A percentile compares a stretch with the other conserved stretches of the same genome.
Conservation (phyloP, 2,329 filamentous ascomycete genomes). For the Domatiomyces globalis region DNA sequence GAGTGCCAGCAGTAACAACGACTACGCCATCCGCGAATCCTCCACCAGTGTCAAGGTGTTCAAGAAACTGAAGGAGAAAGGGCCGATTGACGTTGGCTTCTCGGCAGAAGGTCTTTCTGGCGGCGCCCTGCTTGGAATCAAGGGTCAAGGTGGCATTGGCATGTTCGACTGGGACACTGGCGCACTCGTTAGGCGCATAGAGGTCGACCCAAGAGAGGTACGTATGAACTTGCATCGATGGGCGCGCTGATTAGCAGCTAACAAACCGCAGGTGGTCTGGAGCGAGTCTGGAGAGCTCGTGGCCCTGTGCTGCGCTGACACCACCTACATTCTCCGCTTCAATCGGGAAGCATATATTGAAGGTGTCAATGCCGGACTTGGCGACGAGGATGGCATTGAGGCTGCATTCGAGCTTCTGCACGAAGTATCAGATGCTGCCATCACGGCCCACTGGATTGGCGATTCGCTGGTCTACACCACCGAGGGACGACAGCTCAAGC, state of each 20-base stretch:
- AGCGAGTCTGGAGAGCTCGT: slow-evolving; percentile 92
- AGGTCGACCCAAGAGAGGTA: slow-evolving; percentile 53
- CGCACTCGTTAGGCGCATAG: slow-evolving; percentile 77
- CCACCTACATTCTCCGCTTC: slow-evolving; percentile 85
- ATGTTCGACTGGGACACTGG: slow-evolving; percentile 95
- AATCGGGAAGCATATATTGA: slow-evolving; percentile 78
- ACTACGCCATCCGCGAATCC: slow-evolving; percentile 94
- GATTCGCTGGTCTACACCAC: slow-evolving; percentile 99
- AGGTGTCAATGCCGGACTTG: slow-evolving; percentile 64
- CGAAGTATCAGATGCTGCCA: slow-evolving; percentile 83
- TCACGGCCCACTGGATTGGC: slow-evolving; percentile 93
- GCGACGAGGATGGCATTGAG: slow-evolving; percentile 86
- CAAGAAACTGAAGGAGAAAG: slow-evolving; percentile 87
- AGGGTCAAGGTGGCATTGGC: slow-evolving; percentile 83
- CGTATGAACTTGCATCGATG: no score
- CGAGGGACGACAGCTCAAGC: slow-evolving; percentile 89
- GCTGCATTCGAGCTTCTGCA: slow-evolving; percentile 92
- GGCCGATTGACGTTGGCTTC: slow-evolving; percentile 86
- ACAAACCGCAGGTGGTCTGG: slow-evolving; percentile 65
- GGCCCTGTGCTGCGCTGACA: slow-evolving; percentile 82
- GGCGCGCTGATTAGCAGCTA: no score
- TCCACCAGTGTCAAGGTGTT: slow-evolving; percentile 85
- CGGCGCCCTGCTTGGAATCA: slow-evolving; percentile 82
- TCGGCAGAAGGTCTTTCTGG: slow-evolving; percentile 83
- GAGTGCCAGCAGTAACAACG: slow-evolving; percentile 94